Evolutionary conservation across 2,329 filamentous ascomycete species (phyloP), one percentile per base, ranked within the genome.

Genomic region (Trichoderma atroviride): DNA sequence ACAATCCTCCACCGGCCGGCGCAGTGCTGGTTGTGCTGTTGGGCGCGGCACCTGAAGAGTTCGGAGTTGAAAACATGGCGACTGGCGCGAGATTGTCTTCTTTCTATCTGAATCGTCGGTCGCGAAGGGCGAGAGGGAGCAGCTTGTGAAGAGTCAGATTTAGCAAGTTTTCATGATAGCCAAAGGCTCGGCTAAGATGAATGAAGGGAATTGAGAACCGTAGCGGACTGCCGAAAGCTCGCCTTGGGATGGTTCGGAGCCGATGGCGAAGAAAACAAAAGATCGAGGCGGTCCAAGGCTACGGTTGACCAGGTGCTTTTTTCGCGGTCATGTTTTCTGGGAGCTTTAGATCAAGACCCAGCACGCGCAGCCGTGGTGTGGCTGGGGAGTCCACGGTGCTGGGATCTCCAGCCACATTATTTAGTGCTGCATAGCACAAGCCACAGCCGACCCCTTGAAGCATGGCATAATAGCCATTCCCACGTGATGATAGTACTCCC

Each of bases 1-100:
- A 85, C 10, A 85, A 73, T 24, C 77, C 74, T 16, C 79, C 79
- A 6, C 79, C 74, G 60, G 83, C 79, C 24, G 80, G 81, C 69
- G 82, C 80, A 74, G 80, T 76, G 27, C 75, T 78, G 11, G 77
- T 78, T 9, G 77, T 70, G 69, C 75, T 79, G 71, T 74, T 75
- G 62, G 75, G 71, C 22, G 77, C 72, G 61, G 76, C 78, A 73
- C 75, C 72, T 71, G 79, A 79, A 43, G 78, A 76, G 78, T 74
- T 72, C 70, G 74, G 70, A 68, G 75, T 73, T 71, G 77, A 75
- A 47, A 79, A 76, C 81, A 83, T 83, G 70, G 68, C 33, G 58
- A 50, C 56, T 57, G 37, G n/a, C n/a, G 27, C 27, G 16, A 58
- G 24, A 61, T n/a, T 59, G 40, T 47, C 33, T 50, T 55, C 37